phyloP scores from a whole-genome alignment of 257 asterid genomes.

The Coffea eugenioides region DNA sequence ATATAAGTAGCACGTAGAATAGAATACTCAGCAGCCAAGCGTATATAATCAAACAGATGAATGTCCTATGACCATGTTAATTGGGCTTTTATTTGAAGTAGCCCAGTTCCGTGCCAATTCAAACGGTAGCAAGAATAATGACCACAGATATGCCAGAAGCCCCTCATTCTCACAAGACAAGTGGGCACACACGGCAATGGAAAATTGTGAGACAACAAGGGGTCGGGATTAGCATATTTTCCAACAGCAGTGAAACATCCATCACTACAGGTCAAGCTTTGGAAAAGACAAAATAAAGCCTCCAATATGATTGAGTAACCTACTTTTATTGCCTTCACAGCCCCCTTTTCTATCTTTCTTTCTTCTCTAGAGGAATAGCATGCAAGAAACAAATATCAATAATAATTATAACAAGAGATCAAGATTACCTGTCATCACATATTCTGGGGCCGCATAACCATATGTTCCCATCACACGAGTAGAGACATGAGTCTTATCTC shows the following conservation, averaged over 20 bases:
- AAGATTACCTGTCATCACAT: slow-evolving; percentile 87
- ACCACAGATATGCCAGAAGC: background rate
- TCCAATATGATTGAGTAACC: background rate
- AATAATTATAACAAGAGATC: background rate
- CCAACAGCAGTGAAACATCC: background rate
- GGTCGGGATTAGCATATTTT: background rate
- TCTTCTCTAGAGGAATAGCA: background rate
- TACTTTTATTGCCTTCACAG: background rate
- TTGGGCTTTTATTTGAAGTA: background rate
- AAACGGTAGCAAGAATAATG: background rate
- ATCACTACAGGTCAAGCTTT: background rate
- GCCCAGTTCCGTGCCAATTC: background rate
- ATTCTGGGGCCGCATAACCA: slow-evolving; percentile 98
- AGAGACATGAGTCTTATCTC: slow-evolving; percentile 93
- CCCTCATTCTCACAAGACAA: background rate
- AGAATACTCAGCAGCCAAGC: background rate
- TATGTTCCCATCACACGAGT: slow-evolving; percentile 99
- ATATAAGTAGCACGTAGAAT: background rate
- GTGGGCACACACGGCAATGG: background rate
- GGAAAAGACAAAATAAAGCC: background rate
- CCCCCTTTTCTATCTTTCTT: background rate
- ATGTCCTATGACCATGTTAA: background rate
- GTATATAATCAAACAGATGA: background rate
- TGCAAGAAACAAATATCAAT: background rate
- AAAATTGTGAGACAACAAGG: background rate